Evolutionary conservation across 306 rosid genomes (phyloP).

Genomic region (Trifolium pratense): DNA sequence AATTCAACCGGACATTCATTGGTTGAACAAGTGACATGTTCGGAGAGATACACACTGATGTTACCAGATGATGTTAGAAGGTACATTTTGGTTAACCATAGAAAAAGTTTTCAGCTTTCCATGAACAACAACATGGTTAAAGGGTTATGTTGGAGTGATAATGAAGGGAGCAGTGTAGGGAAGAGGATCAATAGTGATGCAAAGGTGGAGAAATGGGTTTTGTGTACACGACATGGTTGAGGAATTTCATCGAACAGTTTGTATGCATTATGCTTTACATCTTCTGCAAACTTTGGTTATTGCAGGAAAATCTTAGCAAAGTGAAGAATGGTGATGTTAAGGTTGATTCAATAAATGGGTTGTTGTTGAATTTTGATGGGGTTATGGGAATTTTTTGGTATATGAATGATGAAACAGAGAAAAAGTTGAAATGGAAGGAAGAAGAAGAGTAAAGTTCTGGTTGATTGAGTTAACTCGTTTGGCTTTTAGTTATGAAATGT

Average conservation of each 20-base stretch:
- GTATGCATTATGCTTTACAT: neutral
- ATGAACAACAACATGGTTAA: constrained; percentile 48
- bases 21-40: constrained; percentile 45
- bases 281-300: neutral
- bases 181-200: constrained; percentile 1
- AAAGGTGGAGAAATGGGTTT: constrained; percentile 25
- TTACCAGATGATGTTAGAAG: constrained; percentile 64
- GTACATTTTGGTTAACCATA: constrained; percentile 52
- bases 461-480: constrained; percentile 45
- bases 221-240: constrained; percentile 36
- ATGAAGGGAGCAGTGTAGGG: constrained; percentile 7
- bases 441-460: constrained; percentile 20
- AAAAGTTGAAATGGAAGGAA: constrained; percentile 29
- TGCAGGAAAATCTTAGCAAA: neutral
- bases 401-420: constrained; percentile 8
- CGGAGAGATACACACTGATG: constrained; percentile 60
- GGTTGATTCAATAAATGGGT: constrained; percentile 37
- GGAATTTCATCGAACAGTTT: constrained; percentile 37
- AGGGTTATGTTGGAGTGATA: constrained; percentile 42
- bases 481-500: neutral
- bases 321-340: neutral
- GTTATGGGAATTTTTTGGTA: neutral
- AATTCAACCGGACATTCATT: constrained; percentile 80
- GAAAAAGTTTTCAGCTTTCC: constrained; percentile 50
- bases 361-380: constrained; percentile 9